These are phyloP conservation scores for Cryptococcus sp. DNA, from an alignment of 1,284 basidiomycete species.

Conservation along the genomic window DNA sequence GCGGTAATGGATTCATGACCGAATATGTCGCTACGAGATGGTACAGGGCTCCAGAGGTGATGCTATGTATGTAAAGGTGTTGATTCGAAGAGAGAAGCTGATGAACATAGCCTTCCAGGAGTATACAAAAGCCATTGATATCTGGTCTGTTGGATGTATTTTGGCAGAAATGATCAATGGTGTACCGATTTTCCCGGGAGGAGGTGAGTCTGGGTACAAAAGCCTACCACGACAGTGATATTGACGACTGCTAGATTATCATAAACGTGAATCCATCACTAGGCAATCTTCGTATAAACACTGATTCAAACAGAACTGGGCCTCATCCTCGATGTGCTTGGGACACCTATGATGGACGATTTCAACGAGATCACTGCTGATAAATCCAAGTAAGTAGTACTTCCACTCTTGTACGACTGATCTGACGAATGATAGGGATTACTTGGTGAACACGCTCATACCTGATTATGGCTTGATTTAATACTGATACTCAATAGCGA, in stretches of 20 bases:
- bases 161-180: conserved; percentile 90
- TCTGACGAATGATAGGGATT: conserved; percentile 54
- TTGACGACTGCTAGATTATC: conserved; percentile 25
- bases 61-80: conserved; percentile 58
- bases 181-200: conserved; percentile 82
- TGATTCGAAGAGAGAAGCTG: conserved; percentile 8
- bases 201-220: conserved; percentile 57
- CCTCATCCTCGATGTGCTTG: conserved; percentile 57
- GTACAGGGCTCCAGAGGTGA: conserved; percentile 92
- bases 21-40: conserved; percentile 91
- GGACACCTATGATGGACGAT: conserved; percentile 58
- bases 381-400: conserved; percentile 57
- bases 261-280: conserved; percentile 28
- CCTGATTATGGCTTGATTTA: no score
- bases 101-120: conserved; percentile 67
- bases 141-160: conserved; percentile 91
- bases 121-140: conserved; percentile 86
- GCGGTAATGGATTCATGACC: conserved; percentile 86
- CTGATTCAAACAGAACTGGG: conserved; percentile 47
- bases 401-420: background rate
- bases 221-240: background rate
- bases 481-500: conserved; percentile 46
- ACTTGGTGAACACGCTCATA: conserved; percentile 53
- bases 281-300: background rate
- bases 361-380: conserved; percentile 67